Percentiles rank a stretch among this genome's conserved stretches.
phyloP scores from a whole-genome alignment of 306 rosid species.

The Quercus robur region DNA sequence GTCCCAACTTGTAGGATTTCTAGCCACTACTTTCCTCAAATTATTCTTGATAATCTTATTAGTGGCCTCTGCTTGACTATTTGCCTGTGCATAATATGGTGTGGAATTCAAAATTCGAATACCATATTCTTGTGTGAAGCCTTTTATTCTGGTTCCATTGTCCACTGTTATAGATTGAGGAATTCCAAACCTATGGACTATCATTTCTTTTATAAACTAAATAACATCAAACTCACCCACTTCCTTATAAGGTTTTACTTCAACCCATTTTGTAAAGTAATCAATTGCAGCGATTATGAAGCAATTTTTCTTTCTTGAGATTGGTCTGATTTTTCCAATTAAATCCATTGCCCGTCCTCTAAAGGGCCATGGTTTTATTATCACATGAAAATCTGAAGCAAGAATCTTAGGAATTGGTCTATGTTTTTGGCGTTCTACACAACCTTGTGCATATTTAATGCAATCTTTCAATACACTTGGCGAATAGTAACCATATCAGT shows the following conservation, averaged over 20 bases:
- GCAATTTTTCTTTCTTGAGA: background rate
- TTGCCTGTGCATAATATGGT: too few relatives aligned
- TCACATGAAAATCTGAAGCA: background rate
- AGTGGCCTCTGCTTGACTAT: too few relatives aligned
- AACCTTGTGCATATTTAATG: too few relatives aligned
- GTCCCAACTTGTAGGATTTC: too few relatives aligned
- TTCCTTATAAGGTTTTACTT: background rate
- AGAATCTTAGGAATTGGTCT: background rate
- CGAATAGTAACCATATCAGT: background rate
- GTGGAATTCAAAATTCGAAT: too few relatives aligned
- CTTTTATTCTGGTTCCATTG: too few relatives aligned
- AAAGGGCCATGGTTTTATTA: background rate
- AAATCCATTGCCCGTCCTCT: background rate
- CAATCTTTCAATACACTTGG: background rate
- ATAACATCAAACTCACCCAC: background rate
- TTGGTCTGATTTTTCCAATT: background rate
- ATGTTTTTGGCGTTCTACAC: background rate
- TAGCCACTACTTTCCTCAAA: too few relatives aligned
- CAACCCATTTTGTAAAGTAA: background rate
- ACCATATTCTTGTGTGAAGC: too few relatives aligned
- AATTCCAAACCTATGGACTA: too few relatives aligned
- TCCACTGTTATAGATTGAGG: too few relatives aligned
- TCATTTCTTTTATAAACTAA: too few relatives aligned
- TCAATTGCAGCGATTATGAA: background rate
- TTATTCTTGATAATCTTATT: too few relatives aligned